Evolutionary conservation across 305 asterid genomes (phyloP).

Genomic region (Fraxinus xanthoxyloides): DNA sequence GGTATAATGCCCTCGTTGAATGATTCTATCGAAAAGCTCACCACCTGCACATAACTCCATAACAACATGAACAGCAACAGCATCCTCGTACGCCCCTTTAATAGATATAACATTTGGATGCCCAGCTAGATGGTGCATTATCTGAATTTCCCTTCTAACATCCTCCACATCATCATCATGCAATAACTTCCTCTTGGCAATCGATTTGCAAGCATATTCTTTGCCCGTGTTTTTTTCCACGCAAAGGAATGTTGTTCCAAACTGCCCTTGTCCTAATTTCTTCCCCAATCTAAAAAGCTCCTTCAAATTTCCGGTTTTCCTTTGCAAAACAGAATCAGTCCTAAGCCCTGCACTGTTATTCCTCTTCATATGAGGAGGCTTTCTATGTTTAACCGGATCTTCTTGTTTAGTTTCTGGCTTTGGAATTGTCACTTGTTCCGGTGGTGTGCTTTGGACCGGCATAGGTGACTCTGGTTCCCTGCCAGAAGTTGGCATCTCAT

Average conservation of each 20-base stretch:
- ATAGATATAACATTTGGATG: constrained; percentile 70
- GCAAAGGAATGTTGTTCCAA: constrained; percentile 62
- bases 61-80: constrained; percentile 58
- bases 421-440: constrained; percentile 49
- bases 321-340: constrained; percentile 59
- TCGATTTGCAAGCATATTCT: constrained; percentile 70
- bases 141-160: constrained; percentile 75
- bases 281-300: constrained; percentile 58
- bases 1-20: constrained; percentile 62
- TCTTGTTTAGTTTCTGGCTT: constrained; percentile 38
- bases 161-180: constrained; percentile 79
- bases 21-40: constrained; percentile 70
- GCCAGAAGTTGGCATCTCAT: constrained; percentile 29
- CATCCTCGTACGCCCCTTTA: constrained; percentile 74
- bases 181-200: constrained; percentile 70
- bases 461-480: constrained; percentile 34
- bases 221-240: constrained; percentile 50
- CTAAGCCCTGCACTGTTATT: constrained; percentile 66
- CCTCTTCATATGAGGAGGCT: constrained; percentile 51
- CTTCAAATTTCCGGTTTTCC: constrained; percentile 60
- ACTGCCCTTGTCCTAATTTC: constrained; percentile 79
- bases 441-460: constrained; percentile 57
- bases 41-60: constrained; percentile 76
- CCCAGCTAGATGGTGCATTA: constrained; percentile 73
- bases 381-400: constrained; percentile 29